Evolutionary conservation across 2,329 filamentous ascomycete species (phyloP).

Genomic region (Fusarium veterinarium): DNA sequence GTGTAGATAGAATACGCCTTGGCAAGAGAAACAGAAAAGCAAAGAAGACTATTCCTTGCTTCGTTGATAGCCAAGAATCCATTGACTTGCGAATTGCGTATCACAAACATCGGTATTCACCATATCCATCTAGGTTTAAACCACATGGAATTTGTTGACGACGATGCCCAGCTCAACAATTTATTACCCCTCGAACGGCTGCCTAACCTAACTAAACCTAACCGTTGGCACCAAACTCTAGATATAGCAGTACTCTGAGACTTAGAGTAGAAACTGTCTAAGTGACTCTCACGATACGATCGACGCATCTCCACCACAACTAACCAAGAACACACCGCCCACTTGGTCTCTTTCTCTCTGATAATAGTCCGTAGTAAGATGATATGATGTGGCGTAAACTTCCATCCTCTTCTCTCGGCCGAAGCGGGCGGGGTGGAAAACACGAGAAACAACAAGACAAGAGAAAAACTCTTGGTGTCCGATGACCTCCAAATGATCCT

Average conservation of each 20-base stretch:
- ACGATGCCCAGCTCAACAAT: constrained; percentile 25
- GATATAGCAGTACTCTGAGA: background rate
- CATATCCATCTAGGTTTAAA: background rate
- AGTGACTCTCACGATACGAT: constrained; percentile 22
- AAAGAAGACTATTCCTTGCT: background rate
- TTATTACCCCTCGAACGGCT: background rate
- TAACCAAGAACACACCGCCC: constrained; percentile 27
- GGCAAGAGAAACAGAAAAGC: background rate
- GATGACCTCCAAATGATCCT: constrained; percentile 41
- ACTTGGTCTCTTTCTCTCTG: background rate
- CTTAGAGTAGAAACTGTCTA: background rate
- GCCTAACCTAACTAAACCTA: constrained; percentile 5
- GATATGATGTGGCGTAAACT: constrained; percentile 41
- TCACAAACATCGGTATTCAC: background rate
- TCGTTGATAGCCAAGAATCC: background rate
- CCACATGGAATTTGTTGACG: constrained; percentile 15
- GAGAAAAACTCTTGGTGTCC: constrained; percentile 33
- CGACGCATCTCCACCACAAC: constrained; percentile 3
- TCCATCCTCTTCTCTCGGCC: constrained; percentile 16
- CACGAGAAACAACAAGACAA: constrained; percentile 9
- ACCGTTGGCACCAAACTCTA: constrained; percentile 6
- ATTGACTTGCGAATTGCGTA: background rate
- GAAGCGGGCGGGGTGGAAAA: constrained; percentile 34
- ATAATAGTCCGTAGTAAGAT: constrained; percentile 19
- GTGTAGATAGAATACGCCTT: constrained; percentile 5